Evolutionary conservation across 441 rosid species (phyloP), one percentile per base, ranked within the genome.

Genomic region (Geranium incanum): DNA sequence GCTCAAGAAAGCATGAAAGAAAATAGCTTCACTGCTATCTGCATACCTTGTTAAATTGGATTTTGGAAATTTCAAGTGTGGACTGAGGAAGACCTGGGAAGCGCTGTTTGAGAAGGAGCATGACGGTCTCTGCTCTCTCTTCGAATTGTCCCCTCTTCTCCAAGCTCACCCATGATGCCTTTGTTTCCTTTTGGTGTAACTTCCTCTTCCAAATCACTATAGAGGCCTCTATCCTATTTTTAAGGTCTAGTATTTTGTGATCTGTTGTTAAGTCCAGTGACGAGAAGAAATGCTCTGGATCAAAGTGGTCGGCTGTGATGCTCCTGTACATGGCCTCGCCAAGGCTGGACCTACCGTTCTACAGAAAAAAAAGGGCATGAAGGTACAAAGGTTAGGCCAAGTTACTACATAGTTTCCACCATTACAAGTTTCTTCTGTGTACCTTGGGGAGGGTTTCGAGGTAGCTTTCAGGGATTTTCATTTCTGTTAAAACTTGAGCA

Each of bases 371-470:
- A 66, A 68, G 36, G 28, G 37, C 33, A 2, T 28, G 37, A 0
- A 37, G n/a, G 57, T 7, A 70, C 38, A 13, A 21, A 48, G 12
- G 16, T 50, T 21, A 60, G 66, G 18, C 66, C 36, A 21, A 60
- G 36, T 6, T 21, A 60, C 13, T 16, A 23, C 6, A 36, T 66
- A 19, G 37, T 12, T 16, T 12, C 3, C 18, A 50, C n/a, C 2
- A 0, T 3, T 50, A 2, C 5, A 12, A 9, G 2, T 45, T 6
- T 45, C 9, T 45, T 9, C 13, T 45, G 52, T 71, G 28, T 80
- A 91, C 99, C 96, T 91, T 95, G 1, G 99, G 98, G 65, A 93
- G 97, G 36, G 95, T 88, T 74, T 95, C 97, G 3, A 93, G 88
- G 85, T 93, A 95, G 84, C 79, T 89, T 70, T 93, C 98, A 0